phyloP scores from a whole-genome alignment of 75 land plant species.

The Sequoiadendron giganteum region DNA sequence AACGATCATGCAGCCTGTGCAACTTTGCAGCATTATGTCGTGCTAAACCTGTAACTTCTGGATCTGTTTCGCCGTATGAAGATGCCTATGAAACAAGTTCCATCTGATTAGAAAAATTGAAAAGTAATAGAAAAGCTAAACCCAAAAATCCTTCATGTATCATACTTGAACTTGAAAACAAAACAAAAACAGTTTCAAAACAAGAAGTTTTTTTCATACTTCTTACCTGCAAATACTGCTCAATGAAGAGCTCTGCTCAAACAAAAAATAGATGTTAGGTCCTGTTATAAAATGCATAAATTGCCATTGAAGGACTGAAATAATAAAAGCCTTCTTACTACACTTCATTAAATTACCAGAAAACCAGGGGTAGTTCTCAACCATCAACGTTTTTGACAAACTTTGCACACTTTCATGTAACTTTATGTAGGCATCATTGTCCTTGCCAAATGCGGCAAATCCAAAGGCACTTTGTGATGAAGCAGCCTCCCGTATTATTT shows the following conservation, averaged over 20 bases:
- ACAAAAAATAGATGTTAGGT: background rate
- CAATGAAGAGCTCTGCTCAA: slow-evolving; percentile 34
- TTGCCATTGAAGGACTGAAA: background rate
- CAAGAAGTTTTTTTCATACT: background rate
- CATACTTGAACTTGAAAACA: background rate
- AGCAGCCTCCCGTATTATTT: slow-evolving; percentile 37
- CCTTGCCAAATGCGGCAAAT: slow-evolving; percentile 5
- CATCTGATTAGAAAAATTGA: background rate
- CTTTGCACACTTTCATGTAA: slow-evolving; percentile 26
- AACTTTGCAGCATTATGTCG: slow-evolving; percentile 39
- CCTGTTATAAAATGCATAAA: slow-evolving; percentile 1
- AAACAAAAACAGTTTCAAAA: background rate
- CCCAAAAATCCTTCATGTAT: background rate
- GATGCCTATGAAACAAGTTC: slow-evolving; percentile 30
- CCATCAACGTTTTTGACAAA: slow-evolving; percentile 25
- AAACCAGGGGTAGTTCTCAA: slow-evolving; percentile 49
- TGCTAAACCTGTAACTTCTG: slow-evolving; percentile 41
- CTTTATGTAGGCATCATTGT: slow-evolving; percentile 18
- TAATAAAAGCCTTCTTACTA: background rate
- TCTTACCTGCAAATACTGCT: slow-evolving; percentile 42
- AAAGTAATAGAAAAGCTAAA: background rate
- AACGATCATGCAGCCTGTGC: slow-evolving; percentile 39
- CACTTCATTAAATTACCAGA: slow-evolving; percentile 20
- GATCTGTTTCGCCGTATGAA: slow-evolving; percentile 45
- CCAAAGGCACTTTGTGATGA: slow-evolving; percentile 34